A percentile compares a stretch with the other conserved stretches of the same genome.
Conservation (phyloP, 768 basidiomycete species). For the Boletus vermiculosoides region DNA sequence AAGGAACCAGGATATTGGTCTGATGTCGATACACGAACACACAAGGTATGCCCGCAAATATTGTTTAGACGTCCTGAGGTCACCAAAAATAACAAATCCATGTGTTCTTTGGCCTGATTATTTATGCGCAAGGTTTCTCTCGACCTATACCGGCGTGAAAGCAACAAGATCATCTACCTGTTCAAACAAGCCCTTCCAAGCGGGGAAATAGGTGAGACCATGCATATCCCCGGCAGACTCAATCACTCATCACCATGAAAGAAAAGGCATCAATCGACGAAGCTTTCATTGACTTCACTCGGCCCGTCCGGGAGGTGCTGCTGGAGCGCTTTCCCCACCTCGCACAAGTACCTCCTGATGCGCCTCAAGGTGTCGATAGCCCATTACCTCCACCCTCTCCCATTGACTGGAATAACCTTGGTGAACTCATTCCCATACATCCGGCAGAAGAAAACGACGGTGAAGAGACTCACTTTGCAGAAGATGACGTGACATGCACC, state of each 20-base stretch:
- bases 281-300: conserved; percentile 90
- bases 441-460: conserved; percentile 29
- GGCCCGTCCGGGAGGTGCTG: conserved; percentile 71
- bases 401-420: conserved; percentile 57
- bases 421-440: conserved; percentile 61
- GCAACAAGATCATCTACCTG: conserved; percentile 76
- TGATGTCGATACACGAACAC: conserved; percentile 83
- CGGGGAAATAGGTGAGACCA: conserved; percentile 73
- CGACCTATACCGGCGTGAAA: conserved; percentile 90
- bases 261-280: conserved; percentile 99
- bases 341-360: conserved; percentile 61
- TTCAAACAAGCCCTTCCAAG: conserved; percentile 78
- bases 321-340: conserved; percentile 78
- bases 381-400: conserved; percentile 72
- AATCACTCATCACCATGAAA: conserved; percentile 30
- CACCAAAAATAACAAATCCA: not conserved
- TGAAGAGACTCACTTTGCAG: conserved; percentile 11
- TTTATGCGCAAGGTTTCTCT: conserved; percentile 66
- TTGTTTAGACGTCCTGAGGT: not conserved
- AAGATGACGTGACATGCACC: conserved; percentile 43
- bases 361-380: conserved; percentile 70
- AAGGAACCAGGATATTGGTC: conserved; percentile 88
- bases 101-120: not conserved
- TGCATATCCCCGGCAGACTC: not conserved
- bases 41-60: conserved; percentile 63